These are phyloP conservation scores for Suillus plorans DNA, from an alignment of 768 basidiomycete species.

Conservation along the genomic window DNA sequence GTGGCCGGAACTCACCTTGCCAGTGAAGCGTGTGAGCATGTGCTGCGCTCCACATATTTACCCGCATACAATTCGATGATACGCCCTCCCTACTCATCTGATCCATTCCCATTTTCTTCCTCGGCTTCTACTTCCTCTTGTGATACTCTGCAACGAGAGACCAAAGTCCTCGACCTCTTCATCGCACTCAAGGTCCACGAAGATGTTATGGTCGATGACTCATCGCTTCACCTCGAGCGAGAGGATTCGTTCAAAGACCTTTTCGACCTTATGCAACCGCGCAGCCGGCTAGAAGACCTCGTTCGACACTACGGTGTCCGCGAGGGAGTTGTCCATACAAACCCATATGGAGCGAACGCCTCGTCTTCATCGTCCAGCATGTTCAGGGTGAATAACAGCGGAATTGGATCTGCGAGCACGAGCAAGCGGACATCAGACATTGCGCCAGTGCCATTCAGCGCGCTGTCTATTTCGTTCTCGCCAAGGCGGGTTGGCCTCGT, in stretches of 20 bases:
- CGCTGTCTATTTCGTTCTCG: constrained; percentile 41
- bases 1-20: neutral
- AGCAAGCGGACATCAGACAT: constrained; percentile 2
- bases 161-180: constrained; percentile 72
- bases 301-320: constrained; percentile 45
- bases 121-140: constrained; percentile 22
- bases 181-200: constrained; percentile 78
- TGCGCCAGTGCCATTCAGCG: constrained; percentile 32
- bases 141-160: constrained; percentile 66
- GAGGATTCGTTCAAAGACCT: constrained; percentile 78
- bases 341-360: constrained; percentile 1
- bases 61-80: constrained; percentile 63
- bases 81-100: constrained; percentile 68
- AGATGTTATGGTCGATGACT: constrained; percentile 75
- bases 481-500: constrained; percentile 40
- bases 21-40: constrained; percentile 69
- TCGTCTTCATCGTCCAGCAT: constrained; percentile 7
- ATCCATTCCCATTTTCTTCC: constrained; percentile 66
- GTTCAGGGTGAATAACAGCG: constrained; percentile 3
- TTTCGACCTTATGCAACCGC: constrained; percentile 76
- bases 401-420: constrained; percentile 5
- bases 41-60: constrained; percentile 75
- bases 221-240: constrained; percentile 70
- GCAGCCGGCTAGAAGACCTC: constrained; percentile 74
- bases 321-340: constrained; percentile 32